Base-by-base conservation (phyloP, 352 stramenopile species). In the Blastocystis sp. region DNA sequence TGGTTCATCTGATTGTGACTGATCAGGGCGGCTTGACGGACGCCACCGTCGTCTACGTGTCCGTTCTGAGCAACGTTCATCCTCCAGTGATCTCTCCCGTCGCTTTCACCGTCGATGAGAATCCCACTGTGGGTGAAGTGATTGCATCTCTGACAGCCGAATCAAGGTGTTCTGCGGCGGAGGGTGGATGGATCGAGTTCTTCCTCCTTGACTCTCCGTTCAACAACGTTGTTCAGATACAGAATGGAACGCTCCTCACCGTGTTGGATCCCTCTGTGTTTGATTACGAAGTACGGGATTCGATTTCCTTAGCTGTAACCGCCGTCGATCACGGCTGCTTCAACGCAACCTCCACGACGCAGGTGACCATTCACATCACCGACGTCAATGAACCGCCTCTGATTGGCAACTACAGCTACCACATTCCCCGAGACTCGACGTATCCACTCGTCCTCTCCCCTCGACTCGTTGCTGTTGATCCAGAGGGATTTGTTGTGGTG, bases 381-480 rank as follows among this genome's bases (percentile, higher is more conserved):
- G 61, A 73, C 9, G 61, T 73, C 32, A 73, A 73, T 40, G 61
- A 73, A 51, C 29, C 61, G 4, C 61, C 61, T 7, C 1, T 73
- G 18, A 32, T 73, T 0, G 21, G n/a, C n/a, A 51, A 73, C 29
- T 16, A 24, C 61, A 32, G 21, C 29, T 51, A 51, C 29, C 61
- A 73, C 44, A 32, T 73, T 7, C 29, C 7, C 29, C 36, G 21
- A 29, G 61, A 32, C 18, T n/a, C 29, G 29, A 53, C 61, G 14
- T 73, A 73, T 40, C 61, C 61, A 32, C 38, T 73, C n/a, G 21
- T 27, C 29, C 61, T 73, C 9, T 73, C 61, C 18, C 61, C 61
- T 46, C 38, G n/a, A 4, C 21, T 73, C 21, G 29, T 29, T 40
- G 61, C 61, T 46, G 44, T 32, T 16, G 61, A 73, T 51, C 61